Percentiles rank a stretch among this genome's conserved stretches.
Conservation (phyloP, 1,284 basidiomycete genomes). For the Leccinum solheimii region DNA sequence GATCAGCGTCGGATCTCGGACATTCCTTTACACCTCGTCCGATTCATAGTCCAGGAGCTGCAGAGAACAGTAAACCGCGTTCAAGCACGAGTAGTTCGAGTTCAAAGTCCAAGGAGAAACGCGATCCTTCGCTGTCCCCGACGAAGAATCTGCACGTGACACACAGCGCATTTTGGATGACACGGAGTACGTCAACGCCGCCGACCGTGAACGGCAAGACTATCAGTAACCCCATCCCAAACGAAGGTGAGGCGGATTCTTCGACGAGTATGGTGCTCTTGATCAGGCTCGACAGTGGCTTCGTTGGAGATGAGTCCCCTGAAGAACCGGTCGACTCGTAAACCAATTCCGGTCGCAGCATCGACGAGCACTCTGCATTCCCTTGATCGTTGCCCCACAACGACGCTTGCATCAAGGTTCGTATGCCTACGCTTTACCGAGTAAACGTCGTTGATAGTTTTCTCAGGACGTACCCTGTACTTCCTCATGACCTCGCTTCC, state of each 20-base stretch:
- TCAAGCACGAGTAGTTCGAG: slow-evolving; percentile 35
- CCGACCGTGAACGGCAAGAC: slow-evolving; percentile 56
- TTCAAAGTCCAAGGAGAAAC: slow-evolving; percentile 32
- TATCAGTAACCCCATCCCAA: slow-evolving; percentile 65
- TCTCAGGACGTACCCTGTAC: slow-evolving; percentile 42
- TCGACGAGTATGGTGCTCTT: slow-evolving; percentile 10
- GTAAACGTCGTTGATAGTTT: slow-evolving; percentile 9
- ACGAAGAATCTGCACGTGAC: slow-evolving; percentile 37
- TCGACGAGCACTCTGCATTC: slow-evolving; percentile 25
- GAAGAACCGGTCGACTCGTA: slow-evolving; percentile 58
- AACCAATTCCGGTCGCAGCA: slow-evolving; percentile 66
- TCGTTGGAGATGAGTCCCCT: slow-evolving; percentile 72
- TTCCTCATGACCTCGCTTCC: slow-evolving; percentile 75
- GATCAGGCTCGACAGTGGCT: slow-evolving; percentile 49
- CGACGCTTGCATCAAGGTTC: slow-evolving; percentile 66
- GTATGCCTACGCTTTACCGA: slow-evolving; percentile 20
- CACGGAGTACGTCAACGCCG: slow-evolving; percentile 38
- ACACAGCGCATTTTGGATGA: slow-evolving; percentile 39
- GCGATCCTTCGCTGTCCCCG: slow-evolving; percentile 42
- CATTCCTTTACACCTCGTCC: slow-evolving; percentile 16
- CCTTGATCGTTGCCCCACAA: slow-evolving; percentile 33
- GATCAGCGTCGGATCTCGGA: slow-evolving; percentile 36
- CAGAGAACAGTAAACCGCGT: slow-evolving; percentile 31
- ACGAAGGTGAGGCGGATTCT: slow-evolving; percentile 50
- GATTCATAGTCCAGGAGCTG: slow-evolving; percentile 5